phyloP scores from a whole-genome alignment of 805 yeast species.

The Monosporozyma aquatica region DNA sequence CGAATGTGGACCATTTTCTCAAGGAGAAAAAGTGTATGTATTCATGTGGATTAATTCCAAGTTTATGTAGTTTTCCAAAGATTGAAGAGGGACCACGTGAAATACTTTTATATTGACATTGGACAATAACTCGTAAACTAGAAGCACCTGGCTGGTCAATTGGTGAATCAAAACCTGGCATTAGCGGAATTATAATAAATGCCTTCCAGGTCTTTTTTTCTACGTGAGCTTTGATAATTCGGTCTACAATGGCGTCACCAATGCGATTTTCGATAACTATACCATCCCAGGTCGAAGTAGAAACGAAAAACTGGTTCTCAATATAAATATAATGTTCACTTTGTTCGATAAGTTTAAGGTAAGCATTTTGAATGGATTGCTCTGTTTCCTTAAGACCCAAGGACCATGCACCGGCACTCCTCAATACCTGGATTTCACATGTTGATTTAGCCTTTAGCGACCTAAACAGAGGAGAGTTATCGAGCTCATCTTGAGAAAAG shows the following conservation, averaged over 20 bases:
- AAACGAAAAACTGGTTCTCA: constrained; percentile 91
- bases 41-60: constrained; percentile 81
- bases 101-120: constrained; percentile 89
- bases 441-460: constrained; percentile 54
- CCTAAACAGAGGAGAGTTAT: constrained; percentile 37
- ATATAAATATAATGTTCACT: constrained; percentile 89
- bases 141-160: constrained; percentile 92
- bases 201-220: constrained; percentile 82
- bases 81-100: constrained; percentile 84
- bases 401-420: constrained; percentile 93
- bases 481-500: constrained; percentile 61
- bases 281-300: constrained; percentile 82
- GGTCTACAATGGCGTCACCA: constrained; percentile 92
- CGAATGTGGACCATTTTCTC: constrained; percentile 92
- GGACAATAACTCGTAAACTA: constrained; percentile 91
- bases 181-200: constrained; percentile 79
- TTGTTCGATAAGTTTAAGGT: constrained; percentile 79
- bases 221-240: constrained; percentile 80
- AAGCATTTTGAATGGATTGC: constrained; percentile 86
- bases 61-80: constrained; percentile 66
- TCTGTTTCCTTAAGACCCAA: constrained; percentile 79
- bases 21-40: constrained; percentile 87
- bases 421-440: constrained; percentile 81
- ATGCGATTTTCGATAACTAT: constrained; percentile 76
- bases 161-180: constrained; percentile 95